These are phyloP conservation scores for Sclerotinia minor DNA, from an alignment of 2,329 filamentous ascomycete species.

Conservation along the genomic window DNA sequence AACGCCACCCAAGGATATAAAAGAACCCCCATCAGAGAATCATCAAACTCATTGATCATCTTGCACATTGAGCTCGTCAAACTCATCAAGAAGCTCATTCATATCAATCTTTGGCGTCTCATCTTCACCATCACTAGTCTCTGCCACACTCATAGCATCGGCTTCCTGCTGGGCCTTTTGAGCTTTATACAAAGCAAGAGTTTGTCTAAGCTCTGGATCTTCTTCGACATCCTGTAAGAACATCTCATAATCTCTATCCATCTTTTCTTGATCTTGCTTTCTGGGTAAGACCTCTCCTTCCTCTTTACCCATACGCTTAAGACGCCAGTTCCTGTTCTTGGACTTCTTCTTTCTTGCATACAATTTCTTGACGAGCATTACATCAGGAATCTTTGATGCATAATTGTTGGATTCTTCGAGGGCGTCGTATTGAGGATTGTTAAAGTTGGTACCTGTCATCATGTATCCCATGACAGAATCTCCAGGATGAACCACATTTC, in stretches of 20 bases:
- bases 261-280: conserved; percentile 82
- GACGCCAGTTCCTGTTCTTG: conserved; percentile 83
- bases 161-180: conserved; percentile 49
- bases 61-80: conserved; percentile 77
- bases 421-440: conserved; percentile 81
- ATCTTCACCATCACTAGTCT: conserved; percentile 61
- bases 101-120: conserved; percentile 71
- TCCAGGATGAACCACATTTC: conserved; percentile 78
- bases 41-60: conserved; percentile 31
- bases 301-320: conserved; percentile 90
- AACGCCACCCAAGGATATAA: conserved; percentile 25
- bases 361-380: conserved; percentile 95
- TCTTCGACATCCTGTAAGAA: conserved; percentile 97
- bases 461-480: conserved; percentile 96
- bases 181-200: conserved; percentile 81
- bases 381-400: conserved; percentile 79
- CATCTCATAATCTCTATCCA: conserved; percentile 94
- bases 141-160: conserved; percentile 68
- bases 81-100: conserved; percentile 85
- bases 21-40: conserved; percentile 19
- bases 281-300: conserved; percentile 83
- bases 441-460: conserved; percentile 86
- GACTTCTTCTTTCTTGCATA: conserved; percentile 84
- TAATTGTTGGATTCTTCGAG: conserved; percentile 78
- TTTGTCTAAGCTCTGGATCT: conserved; percentile 81